These are phyloP conservation scores for Sporisorium exsertum DNA, from an alignment of 1,284 basidiomycete genomes.

Conservation along the genomic window DNA sequence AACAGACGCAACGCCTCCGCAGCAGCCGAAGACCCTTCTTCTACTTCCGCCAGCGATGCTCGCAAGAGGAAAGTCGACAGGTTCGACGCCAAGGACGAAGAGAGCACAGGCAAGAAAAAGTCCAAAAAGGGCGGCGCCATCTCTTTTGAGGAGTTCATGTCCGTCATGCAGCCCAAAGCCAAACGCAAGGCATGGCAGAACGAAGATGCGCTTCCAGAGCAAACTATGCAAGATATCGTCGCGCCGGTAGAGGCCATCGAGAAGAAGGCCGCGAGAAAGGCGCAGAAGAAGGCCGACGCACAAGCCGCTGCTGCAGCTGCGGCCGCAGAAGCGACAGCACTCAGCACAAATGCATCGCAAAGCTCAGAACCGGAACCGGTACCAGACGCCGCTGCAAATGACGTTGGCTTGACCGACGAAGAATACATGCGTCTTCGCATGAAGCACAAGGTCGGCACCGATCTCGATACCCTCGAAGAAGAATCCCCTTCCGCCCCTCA, in stretches of 20 bases:
- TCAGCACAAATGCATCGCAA: conserved; percentile 1
- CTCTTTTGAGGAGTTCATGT: conserved; percentile 67
- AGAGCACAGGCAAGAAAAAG: conserved; percentile 15
- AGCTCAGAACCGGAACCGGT: conserved; percentile 37
- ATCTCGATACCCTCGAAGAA: conserved; percentile 42
- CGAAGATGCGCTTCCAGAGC: conserved; percentile 51
- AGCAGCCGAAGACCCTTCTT: conserved; percentile 11
- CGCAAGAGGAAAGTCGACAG: conserved; percentile 26
- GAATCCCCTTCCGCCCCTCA: conserved; percentile 23
- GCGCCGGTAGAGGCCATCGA: conserved; percentile 28
- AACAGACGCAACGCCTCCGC: conserved; percentile 29
- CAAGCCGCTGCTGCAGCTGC: conserved; percentile 12
- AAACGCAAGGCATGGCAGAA: conserved; percentile 67
- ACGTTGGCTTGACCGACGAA: conserved; percentile 66
- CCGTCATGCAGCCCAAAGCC: conserved; percentile 64
- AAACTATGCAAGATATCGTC: conserved; percentile 36
- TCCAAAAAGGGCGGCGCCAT: conserved; percentile 43
- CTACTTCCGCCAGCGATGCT: conserved; percentile 12
- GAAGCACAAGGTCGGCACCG: conserved; percentile 66
- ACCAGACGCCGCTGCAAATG: conserved; percentile 52
- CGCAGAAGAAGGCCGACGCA: conserved; percentile 28
- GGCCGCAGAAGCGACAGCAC: conserved; percentile 7
- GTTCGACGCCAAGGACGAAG: conserved; percentile 12
- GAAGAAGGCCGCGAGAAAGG: conserved; percentile 43
- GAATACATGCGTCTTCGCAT: conserved; percentile 70